Conservation (phyloP, 148 eudicot genomes). For the Diospyros kaki region DNA sequence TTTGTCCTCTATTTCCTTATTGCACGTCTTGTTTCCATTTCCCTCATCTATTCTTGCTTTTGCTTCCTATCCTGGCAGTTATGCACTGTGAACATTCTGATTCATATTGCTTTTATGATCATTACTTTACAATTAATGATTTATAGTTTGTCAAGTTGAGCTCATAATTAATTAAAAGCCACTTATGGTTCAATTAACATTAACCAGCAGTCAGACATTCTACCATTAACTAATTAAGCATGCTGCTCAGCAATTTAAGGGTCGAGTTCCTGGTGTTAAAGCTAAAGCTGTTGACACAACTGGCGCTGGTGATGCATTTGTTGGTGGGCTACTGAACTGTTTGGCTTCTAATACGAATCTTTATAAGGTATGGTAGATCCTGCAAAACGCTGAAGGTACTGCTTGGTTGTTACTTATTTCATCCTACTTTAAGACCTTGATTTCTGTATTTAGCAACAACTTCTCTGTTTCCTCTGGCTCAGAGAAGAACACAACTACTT, state of each 20-base stretch:
- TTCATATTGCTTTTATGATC: neutral
- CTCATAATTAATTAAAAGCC: neutral
- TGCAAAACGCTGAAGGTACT: neutral
- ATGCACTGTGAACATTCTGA: neutral
- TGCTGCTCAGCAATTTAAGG: conserved; percentile 58
- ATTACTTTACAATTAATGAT: neutral
- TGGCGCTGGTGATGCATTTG: conserved; percentile 96
- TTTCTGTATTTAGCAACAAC: neutral
- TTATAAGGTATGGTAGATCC: conserved; percentile 38
- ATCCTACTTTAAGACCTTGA: neutral
- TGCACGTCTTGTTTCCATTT: too few relatives aligned
- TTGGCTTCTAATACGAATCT: conserved; percentile 59
- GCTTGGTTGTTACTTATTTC: neutral
- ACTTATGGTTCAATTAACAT: neutral
- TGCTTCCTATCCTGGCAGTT: neutral
- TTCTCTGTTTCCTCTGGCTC: neutral
- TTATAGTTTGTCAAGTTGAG: conserved; percentile 5
- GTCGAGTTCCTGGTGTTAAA: conserved; percentile 57
- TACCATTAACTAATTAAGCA: too few relatives aligned
- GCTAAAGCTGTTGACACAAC: conserved; percentile 82
- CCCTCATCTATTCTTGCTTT: too few relatives aligned
- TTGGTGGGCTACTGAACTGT: conserved; percentile 56
- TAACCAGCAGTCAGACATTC: neutral
- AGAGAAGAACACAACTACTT: neutral
- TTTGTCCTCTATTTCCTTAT: too few relatives aligned